Evolutionary conservation across 2,329 filamentous ascomycete genomes (phyloP).

Genomic region (Lecanicillium sp.): DNA sequence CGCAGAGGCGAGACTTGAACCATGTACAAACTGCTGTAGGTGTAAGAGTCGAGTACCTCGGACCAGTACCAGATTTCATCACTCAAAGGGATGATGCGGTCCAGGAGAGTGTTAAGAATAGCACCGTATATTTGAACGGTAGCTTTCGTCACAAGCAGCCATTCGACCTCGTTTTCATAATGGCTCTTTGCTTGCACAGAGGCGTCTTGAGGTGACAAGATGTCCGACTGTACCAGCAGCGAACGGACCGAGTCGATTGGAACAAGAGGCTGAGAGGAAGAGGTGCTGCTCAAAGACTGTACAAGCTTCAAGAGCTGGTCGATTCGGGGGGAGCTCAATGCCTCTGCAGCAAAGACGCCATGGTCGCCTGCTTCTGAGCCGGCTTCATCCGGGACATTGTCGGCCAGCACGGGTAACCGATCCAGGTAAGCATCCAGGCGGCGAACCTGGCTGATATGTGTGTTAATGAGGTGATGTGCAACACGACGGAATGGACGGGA

Average conservation of each 20-base stretch:
- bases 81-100: constrained; percentile 75
- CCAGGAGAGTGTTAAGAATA: constrained; percentile 68
- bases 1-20: constrained; percentile 77
- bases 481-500: background rate
- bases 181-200: constrained; percentile 31
- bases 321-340: constrained; percentile 47
- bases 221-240: constrained; percentile 57
- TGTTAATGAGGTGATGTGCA: constrained; percentile 16
- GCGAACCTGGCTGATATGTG: constrained; percentile 48
- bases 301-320: constrained; percentile 61
- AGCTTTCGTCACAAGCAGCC: constrained; percentile 86
- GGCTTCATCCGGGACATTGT: constrained; percentile 38
- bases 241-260: constrained; percentile 51
- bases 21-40: constrained; percentile 75
- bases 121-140: constrained; percentile 85
- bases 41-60: constrained; percentile 71
- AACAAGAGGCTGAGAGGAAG: constrained; percentile 58
- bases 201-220: constrained; percentile 26
- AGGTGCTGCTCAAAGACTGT: constrained; percentile 64
- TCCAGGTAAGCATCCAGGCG: constrained; percentile 61
- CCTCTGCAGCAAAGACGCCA: constrained; percentile 31
- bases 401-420: constrained; percentile 42
- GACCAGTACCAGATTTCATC: constrained; percentile 97
- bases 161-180: constrained; percentile 77
- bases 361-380: constrained; percentile 31